These are phyloP conservation scores for Tolypocladium nubicola DNA, from an alignment of 2,329 filamentous ascomycete genomes.

Conservation along the genomic window DNA sequence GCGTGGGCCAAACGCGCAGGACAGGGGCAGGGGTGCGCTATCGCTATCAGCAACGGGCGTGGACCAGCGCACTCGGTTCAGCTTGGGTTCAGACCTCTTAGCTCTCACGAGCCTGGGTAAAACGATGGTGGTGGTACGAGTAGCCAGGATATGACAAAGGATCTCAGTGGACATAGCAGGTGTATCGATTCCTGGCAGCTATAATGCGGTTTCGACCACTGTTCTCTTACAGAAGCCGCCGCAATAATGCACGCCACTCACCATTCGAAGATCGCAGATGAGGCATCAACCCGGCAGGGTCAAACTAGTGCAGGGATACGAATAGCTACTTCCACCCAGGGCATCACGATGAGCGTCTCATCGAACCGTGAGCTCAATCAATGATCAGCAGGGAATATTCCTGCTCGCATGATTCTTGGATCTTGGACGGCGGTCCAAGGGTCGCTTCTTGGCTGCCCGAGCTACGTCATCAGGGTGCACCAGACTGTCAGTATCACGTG, in stretches of 20 bases:
- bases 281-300: no score
- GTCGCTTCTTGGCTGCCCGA: neutral
- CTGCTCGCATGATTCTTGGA: neutral
- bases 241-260: neutral
- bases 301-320: no score
- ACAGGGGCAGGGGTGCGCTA: neutral
- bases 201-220: neutral
- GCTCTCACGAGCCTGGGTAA: neutral
- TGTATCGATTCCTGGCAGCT: neutral
- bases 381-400: neutral
- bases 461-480: neutral
- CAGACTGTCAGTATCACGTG: neutral
- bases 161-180: no score
- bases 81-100: neutral
- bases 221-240: no score
- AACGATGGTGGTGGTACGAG: no score
- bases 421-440: neutral
- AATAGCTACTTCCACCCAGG: no score
- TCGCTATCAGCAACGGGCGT: neutral
- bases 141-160: neutral
- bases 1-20: neutral
- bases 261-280: neutral
- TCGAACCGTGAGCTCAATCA: neutral
- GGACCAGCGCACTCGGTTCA: neutral
- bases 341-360: neutral